Evolutionary conservation across 495 filamentous ascomycete genomes (phyloP).

Genomic region (Collariella sp.): DNA sequence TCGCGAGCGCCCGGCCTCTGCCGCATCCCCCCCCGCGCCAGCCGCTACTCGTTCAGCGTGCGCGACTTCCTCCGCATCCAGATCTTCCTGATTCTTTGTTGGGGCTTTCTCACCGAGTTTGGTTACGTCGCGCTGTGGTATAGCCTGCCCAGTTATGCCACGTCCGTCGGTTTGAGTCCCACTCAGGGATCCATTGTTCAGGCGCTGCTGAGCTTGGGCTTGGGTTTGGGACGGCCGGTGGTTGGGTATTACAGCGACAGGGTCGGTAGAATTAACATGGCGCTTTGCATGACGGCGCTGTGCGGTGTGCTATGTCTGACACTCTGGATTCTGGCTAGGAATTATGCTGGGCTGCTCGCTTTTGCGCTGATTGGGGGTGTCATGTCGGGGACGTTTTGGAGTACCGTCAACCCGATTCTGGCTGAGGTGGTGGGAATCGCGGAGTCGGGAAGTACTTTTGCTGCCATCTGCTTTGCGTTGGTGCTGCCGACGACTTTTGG

Average conservation of each 20-base stretch:
- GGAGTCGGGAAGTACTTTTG: slow-evolving; percentile 1
- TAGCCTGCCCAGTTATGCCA: slow-evolving; percentile 56
- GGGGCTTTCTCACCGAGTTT: slow-evolving; percentile 60
- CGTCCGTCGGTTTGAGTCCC: slow-evolving; percentile 47
- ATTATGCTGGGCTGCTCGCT: slow-evolving; percentile 56
- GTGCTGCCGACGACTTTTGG: slow-evolving; percentile 17
- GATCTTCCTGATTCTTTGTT: slow-evolving; percentile 52
- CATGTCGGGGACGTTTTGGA: slow-evolving; percentile 66
- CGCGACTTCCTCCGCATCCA: slow-evolving; percentile 36
- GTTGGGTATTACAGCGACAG: slow-evolving; percentile 56
- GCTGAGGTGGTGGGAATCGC: slow-evolving; percentile 68
- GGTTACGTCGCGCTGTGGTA: slow-evolving; percentile 59
- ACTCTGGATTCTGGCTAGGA: slow-evolving; percentile 58
- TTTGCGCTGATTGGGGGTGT: slow-evolving; percentile 55
- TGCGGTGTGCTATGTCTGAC: slow-evolving; percentile 39
- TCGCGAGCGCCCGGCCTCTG: slow-evolving; percentile 38
- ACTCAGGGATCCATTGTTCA: slow-evolving; percentile 56
- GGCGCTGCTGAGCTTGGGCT: slow-evolving; percentile 58
- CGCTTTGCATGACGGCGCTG: slow-evolving; percentile 19
- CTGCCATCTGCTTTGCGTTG: slow-evolving; percentile 11
- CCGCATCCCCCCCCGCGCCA: slow-evolving; percentile 44
- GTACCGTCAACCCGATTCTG: slow-evolving; percentile 58
- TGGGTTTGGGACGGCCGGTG: slow-evolving; percentile 53
- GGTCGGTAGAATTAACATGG: slow-evolving; percentile 57
- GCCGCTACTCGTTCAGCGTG: slow-evolving; percentile 7